Evolutionary conservation across 345 rosid species (phyloP), one percentile per base, ranked within the genome.

Genomic region (Eucalyptus coolabah): DNA sequence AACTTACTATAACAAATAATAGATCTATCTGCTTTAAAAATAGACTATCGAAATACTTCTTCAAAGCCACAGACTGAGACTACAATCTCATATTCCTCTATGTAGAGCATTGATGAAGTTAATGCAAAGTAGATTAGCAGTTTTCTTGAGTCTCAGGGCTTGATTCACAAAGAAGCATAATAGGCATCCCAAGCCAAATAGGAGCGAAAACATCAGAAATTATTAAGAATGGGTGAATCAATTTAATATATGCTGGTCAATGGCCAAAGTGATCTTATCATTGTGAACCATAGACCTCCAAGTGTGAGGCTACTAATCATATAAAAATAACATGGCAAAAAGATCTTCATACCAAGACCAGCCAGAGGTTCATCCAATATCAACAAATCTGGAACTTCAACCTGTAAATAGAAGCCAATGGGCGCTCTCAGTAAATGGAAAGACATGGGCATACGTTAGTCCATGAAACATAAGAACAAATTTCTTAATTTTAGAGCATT

Each of bases 331-430:
- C 49, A 67, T 32, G 91, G 63, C 5, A 89, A 89, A 91, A 87
- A 32, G 72, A 88, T 89, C 53, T 16, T 59, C 95, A 90, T 96
- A 97, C 98, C 99, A 90, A 97, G 98, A 91, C 99, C 99, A 89
- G 98, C 98, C 87, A 98, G 98, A 86, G 99, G 99, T 91, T 98
- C 99, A 88, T 98, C 99, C 95, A 97, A 89, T 92, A 98, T 95
- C 92, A 98, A 83, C 81, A 96, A 89, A 90, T 97, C 97, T 87
- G 99, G 99, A 63, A 96, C 96, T 91, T 95, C 95, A 53, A 95
- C 98, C 99, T 97, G 93, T 89, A 89, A 60, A 90, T 77, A 77
- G 83, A 77, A 37, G 45, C 83, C 83, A 77, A 21, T 19, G 83
- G 83, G 28, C 13, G 28, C 83, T 77, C 83, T 37, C 45, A 77